Evolutionary conservation across 2,329 filamentous ascomycete species (phyloP).

Genomic region (Beauveria bassiana): DNA sequence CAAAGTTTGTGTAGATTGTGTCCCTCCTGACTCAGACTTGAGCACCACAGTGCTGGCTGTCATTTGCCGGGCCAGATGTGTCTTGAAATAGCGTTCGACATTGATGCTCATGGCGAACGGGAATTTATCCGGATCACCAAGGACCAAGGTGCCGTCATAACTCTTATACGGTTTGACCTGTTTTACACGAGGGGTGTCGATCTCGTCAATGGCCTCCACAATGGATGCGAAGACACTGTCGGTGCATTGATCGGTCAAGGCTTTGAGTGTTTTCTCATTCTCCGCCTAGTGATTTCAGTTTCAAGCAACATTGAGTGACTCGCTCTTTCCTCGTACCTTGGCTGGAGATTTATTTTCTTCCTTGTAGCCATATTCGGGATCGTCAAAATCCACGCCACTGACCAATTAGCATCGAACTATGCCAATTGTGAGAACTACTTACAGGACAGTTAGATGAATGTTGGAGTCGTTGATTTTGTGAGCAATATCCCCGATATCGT

Average conservation of each 20-base stretch:
- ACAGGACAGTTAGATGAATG: slow-evolving; percentile 76
- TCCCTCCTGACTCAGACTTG: slow-evolving; percentile 39
- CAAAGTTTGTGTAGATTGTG: slow-evolving; percentile 45
- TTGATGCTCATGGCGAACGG: slow-evolving; percentile 72
- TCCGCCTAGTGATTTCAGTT: slow-evolving; percentile 26
- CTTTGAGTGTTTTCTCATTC: slow-evolving; percentile 64
- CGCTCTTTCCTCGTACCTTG: slow-evolving; percentile 48
- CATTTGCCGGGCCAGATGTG: slow-evolving; percentile 65
- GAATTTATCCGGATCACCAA: slow-evolving; percentile 70
- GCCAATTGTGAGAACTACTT: slow-evolving; percentile 29
- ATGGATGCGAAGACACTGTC: slow-evolving; percentile 75
- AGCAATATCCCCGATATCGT: slow-evolving; percentile 62
- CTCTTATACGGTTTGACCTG: slow-evolving; percentile 64
- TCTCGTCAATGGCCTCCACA: slow-evolving; percentile 72
- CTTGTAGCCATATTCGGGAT: slow-evolving; percentile 80
- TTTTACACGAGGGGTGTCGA: slow-evolving; percentile 72
- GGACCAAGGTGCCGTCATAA: slow-evolving; percentile 70
- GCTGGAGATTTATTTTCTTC: slow-evolving; percentile 71
- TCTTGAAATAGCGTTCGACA: slow-evolving; percentile 86
- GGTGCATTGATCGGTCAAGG: slow-evolving; percentile 57
- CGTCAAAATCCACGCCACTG: slow-evolving; percentile 89
- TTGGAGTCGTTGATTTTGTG: slow-evolving; percentile 65
- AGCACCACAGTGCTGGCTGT: slow-evolving; percentile 70
- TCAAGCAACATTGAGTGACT: not conserved
- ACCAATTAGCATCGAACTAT: slow-evolving; percentile 14